Evolutionary conservation across 441 rosid genomes (phyloP).

Genomic region (Corymbia calophylla): DNA sequence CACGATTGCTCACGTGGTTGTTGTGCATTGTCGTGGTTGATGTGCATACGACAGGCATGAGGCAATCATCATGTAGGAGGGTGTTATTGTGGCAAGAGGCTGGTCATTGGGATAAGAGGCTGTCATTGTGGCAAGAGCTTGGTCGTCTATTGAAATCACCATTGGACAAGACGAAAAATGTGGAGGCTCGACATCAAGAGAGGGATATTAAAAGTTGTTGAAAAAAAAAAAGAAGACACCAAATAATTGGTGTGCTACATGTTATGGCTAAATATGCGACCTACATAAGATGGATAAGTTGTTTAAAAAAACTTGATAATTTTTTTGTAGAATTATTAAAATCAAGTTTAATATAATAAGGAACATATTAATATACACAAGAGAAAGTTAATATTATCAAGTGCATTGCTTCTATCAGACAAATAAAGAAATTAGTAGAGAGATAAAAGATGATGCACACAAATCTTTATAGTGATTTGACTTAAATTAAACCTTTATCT

Average conservation of each 20-base stretch:
- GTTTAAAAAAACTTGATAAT: too few relatives aligned
- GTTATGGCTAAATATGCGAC: too few relatives aligned
- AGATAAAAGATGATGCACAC: accelerated
- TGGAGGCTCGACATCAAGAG: background rate
- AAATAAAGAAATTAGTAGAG: background rate
- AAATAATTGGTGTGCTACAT: accelerated
- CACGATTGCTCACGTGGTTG: accelerated
- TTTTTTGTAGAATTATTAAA: background rate
- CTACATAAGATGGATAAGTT: background rate
- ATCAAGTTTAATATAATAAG: background rate
- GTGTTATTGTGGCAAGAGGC: accelerated
- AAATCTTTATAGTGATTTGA: background rate
- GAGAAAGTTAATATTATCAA: background rate
- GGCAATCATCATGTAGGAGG: too few relatives aligned
- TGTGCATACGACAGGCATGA: background rate
- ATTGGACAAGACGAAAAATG: background rate
- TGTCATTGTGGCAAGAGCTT: background rate
- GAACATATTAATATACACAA: background rate
- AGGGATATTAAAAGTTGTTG: too few relatives aligned
- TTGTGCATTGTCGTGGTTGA: accelerated
- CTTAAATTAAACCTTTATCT: background rate
- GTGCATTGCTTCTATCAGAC: background rate
- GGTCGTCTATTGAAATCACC: accelerated
- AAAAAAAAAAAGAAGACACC: too few relatives aligned
- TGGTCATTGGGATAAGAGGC: accelerated